Conservation (phyloP, 495 filamentous ascomycete genomes). For the Penicillium lividum region DNA sequence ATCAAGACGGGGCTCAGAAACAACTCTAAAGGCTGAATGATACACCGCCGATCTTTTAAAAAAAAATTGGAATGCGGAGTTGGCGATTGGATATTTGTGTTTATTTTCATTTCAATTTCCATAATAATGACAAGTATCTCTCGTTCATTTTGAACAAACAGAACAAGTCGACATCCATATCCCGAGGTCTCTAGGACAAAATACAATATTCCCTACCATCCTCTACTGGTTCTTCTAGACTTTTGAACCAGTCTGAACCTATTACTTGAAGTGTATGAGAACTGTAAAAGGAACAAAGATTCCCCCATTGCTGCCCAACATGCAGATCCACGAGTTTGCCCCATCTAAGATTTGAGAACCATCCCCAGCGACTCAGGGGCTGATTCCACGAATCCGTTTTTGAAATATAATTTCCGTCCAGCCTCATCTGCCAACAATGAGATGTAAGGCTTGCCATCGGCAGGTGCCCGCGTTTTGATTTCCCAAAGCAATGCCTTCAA, state of each 20-base stretch:
- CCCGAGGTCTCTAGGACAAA: too few species aligned
- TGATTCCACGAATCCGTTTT: constrained; percentile 52
- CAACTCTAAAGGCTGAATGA: neutral
- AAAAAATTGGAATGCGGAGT: neutral
- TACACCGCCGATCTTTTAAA: too few species aligned
- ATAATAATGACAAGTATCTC: neutral
- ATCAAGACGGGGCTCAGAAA: neutral
- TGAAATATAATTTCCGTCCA: constrained; percentile 45
- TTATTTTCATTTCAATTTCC: too few species aligned
- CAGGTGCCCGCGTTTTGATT: constrained; percentile 39
- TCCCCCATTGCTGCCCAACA: too few species aligned
- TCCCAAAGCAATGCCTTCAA: constrained; percentile 42
- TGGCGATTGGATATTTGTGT: neutral
- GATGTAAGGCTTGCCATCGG: constrained; percentile 43
- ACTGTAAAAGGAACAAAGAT: too few species aligned
- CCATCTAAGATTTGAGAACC: constrained; percentile 6
- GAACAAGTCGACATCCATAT: too few species aligned
- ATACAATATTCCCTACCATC: too few species aligned
- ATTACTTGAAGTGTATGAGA: too few species aligned
- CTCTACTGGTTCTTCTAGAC: too few species aligned
- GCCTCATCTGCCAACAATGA: constrained; percentile 47
- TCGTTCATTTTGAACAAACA: too few species aligned
- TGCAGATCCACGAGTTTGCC: neutral
- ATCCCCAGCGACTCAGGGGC: constrained; percentile 30
- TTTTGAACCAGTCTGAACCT: too few species aligned